These are phyloP conservation scores for Cutaneotrichosporon arboriforme DNA, from an alignment of 1,284 basidiomycete genomes.

Conservation along the genomic window DNA sequence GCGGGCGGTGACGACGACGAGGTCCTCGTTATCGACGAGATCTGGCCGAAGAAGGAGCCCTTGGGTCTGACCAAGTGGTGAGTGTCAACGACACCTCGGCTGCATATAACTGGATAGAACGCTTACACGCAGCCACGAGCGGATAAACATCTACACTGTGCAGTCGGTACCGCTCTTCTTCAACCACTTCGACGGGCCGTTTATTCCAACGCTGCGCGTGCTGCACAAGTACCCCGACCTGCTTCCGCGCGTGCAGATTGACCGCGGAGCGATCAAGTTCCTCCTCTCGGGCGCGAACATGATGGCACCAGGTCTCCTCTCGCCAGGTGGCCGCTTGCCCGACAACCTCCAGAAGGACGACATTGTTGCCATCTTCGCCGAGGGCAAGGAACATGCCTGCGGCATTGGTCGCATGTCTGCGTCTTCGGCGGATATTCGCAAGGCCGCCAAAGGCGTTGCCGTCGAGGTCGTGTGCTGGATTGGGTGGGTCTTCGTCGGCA, in stretches of 20 bases:
- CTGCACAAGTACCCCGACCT: constrained; percentile 91
- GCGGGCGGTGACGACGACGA: constrained; percentile 47
- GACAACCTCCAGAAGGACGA: constrained; percentile 65
- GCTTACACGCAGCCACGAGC: constrained; percentile 67
- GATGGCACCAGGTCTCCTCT: constrained; percentile 96
- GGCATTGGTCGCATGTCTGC: constrained; percentile 82
- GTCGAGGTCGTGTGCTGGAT: constrained; percentile 68
- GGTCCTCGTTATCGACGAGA: constrained; percentile 66
- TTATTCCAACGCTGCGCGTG: constrained; percentile 79
- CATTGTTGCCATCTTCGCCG: constrained; percentile 81
- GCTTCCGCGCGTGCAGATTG: constrained; percentile 81
- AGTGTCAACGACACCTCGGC: no score
- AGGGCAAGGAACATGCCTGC: constrained; percentile 92
- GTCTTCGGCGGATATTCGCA: constrained; percentile 80
- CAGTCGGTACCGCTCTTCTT: constrained; percentile 85
- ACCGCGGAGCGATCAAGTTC: constrained; percentile 97
- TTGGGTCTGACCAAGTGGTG: constrained; percentile 92
- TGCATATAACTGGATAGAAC: background rate
- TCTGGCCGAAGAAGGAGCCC: constrained; percentile 98
- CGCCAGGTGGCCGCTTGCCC: constrained; percentile 81
- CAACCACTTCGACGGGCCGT: constrained; percentile 93
- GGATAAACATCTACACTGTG: constrained; percentile 86
- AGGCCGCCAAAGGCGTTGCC: constrained; percentile 81
- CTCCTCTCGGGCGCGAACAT: constrained; percentile 84
- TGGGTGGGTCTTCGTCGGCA: constrained; percentile 33